phyloP scores from a whole-genome alignment of 2,329 filamentous ascomycete genomes.

The Colletotrichum viniferum region DNA sequence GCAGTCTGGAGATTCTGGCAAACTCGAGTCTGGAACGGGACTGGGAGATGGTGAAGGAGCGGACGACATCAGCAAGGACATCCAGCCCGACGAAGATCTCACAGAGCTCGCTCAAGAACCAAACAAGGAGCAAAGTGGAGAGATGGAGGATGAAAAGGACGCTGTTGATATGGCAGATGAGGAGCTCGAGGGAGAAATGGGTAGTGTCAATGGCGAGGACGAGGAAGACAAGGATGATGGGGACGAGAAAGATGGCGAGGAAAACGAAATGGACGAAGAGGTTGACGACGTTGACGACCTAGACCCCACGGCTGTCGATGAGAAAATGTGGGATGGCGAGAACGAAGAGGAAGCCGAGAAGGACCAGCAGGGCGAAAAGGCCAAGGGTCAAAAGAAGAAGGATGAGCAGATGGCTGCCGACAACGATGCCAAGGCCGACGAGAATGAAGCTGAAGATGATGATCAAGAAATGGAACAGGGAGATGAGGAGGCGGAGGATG shows the following conservation, averaged over 20 bases:
- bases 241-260: slow-evolving; percentile 67
- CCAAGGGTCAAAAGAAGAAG: slow-evolving; percentile 71
- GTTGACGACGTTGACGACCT: slow-evolving; percentile 89
- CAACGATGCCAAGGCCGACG: slow-evolving; percentile 55
- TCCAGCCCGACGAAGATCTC: slow-evolving; percentile 91
- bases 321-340: slow-evolving; percentile 98
- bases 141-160: slow-evolving; percentile 81
- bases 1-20: slow-evolving; percentile 72
- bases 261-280: slow-evolving; percentile 86
- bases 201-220: slow-evolving; percentile 65
- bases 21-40: slow-evolving; percentile 89
- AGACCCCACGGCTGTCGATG: slow-evolving; percentile 88
- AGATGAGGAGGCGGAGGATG: slow-evolving; percentile 56
- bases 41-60: slow-evolving; percentile 94
- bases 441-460: slow-evolving; percentile 46
- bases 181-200: slow-evolving; percentile 86
- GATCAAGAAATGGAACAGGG: slow-evolving; percentile 46
- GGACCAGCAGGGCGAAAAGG: slow-evolving; percentile 76
- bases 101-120: slow-evolving; percentile 88
- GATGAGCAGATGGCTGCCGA: slow-evolving; percentile 65
- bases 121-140: slow-evolving; percentile 66
- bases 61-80: slow-evolving; percentile 97
- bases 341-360: slow-evolving; percentile 80
- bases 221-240: slow-evolving; percentile 65
- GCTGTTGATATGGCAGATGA: slow-evolving; percentile 92